A percentile compares a stretch with the other conserved stretches of the same genome.
phyloP scores from a whole-genome alignment of 495 filamentous ascomycete species.

The Aspergillus ellipticus region DNA sequence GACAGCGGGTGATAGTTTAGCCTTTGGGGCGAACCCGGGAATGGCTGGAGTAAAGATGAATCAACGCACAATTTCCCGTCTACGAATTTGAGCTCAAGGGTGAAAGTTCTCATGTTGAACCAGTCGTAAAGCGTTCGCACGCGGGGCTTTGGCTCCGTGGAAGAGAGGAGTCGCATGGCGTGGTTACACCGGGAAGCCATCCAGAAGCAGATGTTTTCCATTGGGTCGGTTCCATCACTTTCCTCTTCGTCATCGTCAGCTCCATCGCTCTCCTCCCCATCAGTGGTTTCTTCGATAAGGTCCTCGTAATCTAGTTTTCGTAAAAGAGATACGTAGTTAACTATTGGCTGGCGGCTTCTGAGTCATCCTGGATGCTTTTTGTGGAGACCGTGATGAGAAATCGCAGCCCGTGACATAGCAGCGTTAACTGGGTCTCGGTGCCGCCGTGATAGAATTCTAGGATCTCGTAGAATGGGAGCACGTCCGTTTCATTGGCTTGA shows the following conservation, averaged over 20 bases:
- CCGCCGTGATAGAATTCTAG: not conserved
- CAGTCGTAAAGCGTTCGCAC: constrained; percentile 4
- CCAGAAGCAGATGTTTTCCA: constrained; percentile 8
- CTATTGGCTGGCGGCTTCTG: not conserved
- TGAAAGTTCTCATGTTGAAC: not conserved
- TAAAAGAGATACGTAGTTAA: not conserved
- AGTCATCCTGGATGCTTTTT: not conserved
- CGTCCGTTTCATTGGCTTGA: not conserved
- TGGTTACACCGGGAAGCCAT: not conserved
- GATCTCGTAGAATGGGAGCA: not conserved
- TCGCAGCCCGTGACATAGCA: not conserved
- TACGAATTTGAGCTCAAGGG: not conserved
- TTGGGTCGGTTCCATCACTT: no score
- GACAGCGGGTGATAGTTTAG: not conserved
- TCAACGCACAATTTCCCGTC: not conserved
- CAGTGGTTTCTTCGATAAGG: no score
- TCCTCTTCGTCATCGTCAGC: not conserved
- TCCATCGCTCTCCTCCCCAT: not conserved
- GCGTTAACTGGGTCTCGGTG: not conserved
- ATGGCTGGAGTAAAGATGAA: not conserved
- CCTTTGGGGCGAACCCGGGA: not conserved
- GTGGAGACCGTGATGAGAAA: constrained; percentile 1
- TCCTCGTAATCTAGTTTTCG: not conserved
- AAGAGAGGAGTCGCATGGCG: not conserved
- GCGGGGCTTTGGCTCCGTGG: not conserved